These are phyloP conservation scores for Pneumocystis canis DNA, from an alignment of 1,139 yeast species.

Conservation along the genomic window DNA sequence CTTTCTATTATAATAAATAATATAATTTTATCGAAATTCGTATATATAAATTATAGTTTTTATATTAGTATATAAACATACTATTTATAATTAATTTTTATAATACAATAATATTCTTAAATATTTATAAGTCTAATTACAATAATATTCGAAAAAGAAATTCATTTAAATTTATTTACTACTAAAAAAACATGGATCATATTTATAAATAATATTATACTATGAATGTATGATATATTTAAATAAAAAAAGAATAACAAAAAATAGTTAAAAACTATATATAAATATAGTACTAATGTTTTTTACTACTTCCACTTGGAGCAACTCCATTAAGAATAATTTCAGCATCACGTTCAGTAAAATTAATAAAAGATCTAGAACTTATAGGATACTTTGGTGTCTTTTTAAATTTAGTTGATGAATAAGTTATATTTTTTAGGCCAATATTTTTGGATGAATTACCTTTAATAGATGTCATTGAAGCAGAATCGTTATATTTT, in stretches of 20 bases:
- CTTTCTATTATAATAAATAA: neutral
- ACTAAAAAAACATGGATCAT: no score
- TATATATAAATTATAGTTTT: neutral
- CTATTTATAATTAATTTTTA: no score
- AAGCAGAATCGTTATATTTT: neutral
- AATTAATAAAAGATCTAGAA: slow-evolving; percentile 7
- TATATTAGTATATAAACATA: no score
- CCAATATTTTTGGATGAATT: neutral
- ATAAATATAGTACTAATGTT: neutral
- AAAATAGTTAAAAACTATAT: neutral
- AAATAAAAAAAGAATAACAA: neutral
- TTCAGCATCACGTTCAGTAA: slow-evolving; percentile 10
- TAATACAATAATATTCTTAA: no score
- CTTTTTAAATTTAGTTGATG: neutral
- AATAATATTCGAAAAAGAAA: no score
- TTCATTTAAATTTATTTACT: neutral
- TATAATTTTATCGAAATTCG: neutral
- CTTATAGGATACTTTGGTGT: neutral
- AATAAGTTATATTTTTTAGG: neutral
- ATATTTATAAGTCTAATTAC: no score
- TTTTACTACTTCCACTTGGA: slow-evolving; percentile 10
- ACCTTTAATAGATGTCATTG: neutral
- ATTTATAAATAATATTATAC: neutral
- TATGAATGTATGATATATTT: neutral
- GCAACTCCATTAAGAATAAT: slow-evolving; percentile 10